Evolutionary conservation across 176 grass and related monocot species (phyloP), one percentile per base, ranked within the genome.

Genomic region (Thinopyrum elongatum): DNA sequence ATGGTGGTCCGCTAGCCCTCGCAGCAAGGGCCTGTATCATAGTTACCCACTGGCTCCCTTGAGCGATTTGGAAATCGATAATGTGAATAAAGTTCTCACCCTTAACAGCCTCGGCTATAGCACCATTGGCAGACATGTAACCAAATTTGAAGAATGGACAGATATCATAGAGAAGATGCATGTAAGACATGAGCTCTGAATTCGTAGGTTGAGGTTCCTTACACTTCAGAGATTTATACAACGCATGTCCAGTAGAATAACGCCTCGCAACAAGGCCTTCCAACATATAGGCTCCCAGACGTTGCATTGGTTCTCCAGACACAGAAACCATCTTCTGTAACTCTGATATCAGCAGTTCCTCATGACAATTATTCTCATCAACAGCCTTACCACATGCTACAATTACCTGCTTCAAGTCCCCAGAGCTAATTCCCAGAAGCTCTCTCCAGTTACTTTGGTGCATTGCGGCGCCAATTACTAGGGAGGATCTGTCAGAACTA

Each of bases 41-140:
- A 79, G 86, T 93, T 65, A 42, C 31, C 91, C 91, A 95, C 68
- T 95, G 94, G 62, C 80, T 93, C 33, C 91, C 94, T 70, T 95
- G 91, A 35, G 91, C 89, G 8, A 95, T 93, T 84, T 95, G 91
- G 77, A 95, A 95, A 85, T 93, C 94, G 0, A 95, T 95, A 77
- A 95, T 93, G 84, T 95, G 94, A 85, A 95, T 80, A 66, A 77
- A 65, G 57, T 91, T 88, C 60, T 92, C 88, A 23, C 80, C 87
- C 87, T 93, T 93, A 57, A 95, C 89, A 34, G 94, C 94, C 69
- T 95, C 94, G 12, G 87, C 89, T 65, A 95, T 93, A 8, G 91
- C 94, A 85, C 91, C 91, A 83, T 95, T 95, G 74, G 94, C 94
- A 80, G 94, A 93, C 84, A 95, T 91, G 84, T 93, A 95, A 34